Evolutionary conservation across 495 filamentous ascomycete genomes (phyloP).

Genomic region (Pyrenula massariospora): DNA sequence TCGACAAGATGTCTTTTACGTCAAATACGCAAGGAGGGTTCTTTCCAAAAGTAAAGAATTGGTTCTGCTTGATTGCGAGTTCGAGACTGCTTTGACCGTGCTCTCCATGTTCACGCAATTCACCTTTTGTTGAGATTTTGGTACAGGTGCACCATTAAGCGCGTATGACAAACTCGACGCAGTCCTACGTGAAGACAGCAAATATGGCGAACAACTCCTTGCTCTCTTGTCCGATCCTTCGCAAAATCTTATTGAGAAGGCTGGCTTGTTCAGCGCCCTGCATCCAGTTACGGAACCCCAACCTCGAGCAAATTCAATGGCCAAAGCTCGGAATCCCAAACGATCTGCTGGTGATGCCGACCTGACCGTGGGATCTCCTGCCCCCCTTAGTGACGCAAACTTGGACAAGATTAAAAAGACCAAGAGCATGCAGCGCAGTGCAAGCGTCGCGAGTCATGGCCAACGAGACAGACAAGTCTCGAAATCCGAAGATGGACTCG

Average conservation of each 20-base stretch:
- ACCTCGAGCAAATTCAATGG: constrained; percentile 29
- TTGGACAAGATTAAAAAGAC: constrained; percentile 35
- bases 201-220: neutral
- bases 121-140: neutral
- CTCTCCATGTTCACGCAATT: no score
- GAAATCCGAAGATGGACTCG: constrained; percentile 45
- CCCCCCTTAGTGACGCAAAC: constrained; percentile 41
- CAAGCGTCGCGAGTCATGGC: constrained; percentile 37
- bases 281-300: constrained; percentile 46
- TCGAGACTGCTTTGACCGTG: no score
- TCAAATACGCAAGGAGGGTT: no score
- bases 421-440: constrained; percentile 35
- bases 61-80: no score
- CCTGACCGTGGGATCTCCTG: constrained; percentile 50
- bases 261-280: constrained; percentile 50
- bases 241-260: constrained; percentile 39
- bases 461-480: constrained; percentile 29
- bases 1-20: no score
- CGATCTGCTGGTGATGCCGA: constrained; percentile 1
- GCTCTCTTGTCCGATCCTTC: neutral
- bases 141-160: neutral
- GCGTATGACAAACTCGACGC: neutral
- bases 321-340: constrained; percentile 37
- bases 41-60: no score
- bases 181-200: neutral